phyloP scores from a whole-genome alignment of 192 early-diverging fungal species.

The Martensiomyces pterosporus region DNA sequence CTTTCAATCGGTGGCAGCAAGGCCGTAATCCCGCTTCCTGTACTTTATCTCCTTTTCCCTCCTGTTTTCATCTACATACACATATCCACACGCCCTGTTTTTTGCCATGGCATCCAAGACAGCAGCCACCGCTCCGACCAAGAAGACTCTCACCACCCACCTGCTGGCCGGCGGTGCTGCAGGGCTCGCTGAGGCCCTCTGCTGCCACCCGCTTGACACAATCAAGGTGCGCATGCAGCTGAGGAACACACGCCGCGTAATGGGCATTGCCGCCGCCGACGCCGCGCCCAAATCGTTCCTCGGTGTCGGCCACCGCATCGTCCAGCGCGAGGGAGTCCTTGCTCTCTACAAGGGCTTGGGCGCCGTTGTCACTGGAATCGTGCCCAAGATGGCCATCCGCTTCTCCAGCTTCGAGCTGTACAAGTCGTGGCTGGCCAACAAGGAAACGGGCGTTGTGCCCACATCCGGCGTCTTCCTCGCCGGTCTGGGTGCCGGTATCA shows the following conservation, averaged over 20 bases:
- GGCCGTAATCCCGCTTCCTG: too few species aligned
- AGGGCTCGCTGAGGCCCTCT: conserved; percentile 84
- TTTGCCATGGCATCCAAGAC: background rate
- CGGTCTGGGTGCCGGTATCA: conserved; percentile 87
- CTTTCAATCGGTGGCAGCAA: too few species aligned
- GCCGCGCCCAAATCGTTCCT: conserved; percentile 60
- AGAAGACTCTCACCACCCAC: conserved; percentile 71
- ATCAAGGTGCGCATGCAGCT: conserved; percentile 98
- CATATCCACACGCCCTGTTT: background rate
- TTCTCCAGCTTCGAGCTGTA: conserved; percentile 95
- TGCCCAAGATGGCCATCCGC: conserved; percentile 99
- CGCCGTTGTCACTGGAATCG: conserved; percentile 92
- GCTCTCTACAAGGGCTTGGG: conserved; percentile 97
- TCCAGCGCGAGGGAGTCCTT: conserved; percentile 79
- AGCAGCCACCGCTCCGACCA: background rate
- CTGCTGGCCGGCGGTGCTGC: conserved; percentile 86
- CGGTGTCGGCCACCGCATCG: conserved; percentile 79
- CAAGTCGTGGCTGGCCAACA: conserved; percentile 73
- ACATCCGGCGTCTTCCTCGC: conserved; percentile 73
- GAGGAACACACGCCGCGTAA: conserved; percentile 53
- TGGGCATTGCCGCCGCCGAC: conserved; percentile 1
- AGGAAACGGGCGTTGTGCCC: conserved; percentile 59
- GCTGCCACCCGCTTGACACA: conserved; percentile 93
- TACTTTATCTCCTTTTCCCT: background rate
- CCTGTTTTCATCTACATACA: background rate